Base-by-base conservation (phyloP, 768 basidiomycete genomes). In the Boletus eberwhitei region DNA sequence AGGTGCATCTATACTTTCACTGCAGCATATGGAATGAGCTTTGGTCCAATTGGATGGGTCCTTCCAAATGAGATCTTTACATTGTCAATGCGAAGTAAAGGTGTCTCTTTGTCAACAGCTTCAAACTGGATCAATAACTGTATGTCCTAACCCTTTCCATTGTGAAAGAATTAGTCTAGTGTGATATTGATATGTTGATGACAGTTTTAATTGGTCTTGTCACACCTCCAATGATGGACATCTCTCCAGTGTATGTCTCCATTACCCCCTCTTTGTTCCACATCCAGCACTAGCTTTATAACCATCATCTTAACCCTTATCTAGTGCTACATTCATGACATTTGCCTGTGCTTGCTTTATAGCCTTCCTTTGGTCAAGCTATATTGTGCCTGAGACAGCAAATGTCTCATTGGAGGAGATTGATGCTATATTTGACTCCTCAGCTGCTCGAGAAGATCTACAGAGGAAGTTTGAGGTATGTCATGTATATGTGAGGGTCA, bases 111-210 rank as follows among this genome's bases (percentile, higher is more conserved):
- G 21, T 85, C 89, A 19, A 93, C 91, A 2, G 87, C 89, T 3
- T 88, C 87, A n/a, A 90, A 89, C 59, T 93, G 90, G 90, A 61
- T 81, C 24, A 92, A 92, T 63, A 93, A 93, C 54, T 93, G 86
- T 86, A 47, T 2, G 78, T 69, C 14, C 50, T 21, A 0, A 35
- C 38, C 16, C 17, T 32, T 37, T 52, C 8, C 26, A 21, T 2
- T 42, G 14, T 22, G 12, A 16, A 35, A 32, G 17, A 52, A 3
- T 39, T n/a, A 8, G 13, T 26, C 29, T 19, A 11, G 8, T 13
- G 47, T 45, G 46, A 42, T 49, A 24, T 19, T 65, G 21, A 66
- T 32, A 12, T 24, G 9, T 9, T 48, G 22, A 36, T 47, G 6
- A 14, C 37, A 91, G 90, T 92, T 64, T 68, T 90, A 48, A 84